Base-by-base conservation (phyloP, 805 yeast genomes). In the Nematodospora valgi region DNA sequence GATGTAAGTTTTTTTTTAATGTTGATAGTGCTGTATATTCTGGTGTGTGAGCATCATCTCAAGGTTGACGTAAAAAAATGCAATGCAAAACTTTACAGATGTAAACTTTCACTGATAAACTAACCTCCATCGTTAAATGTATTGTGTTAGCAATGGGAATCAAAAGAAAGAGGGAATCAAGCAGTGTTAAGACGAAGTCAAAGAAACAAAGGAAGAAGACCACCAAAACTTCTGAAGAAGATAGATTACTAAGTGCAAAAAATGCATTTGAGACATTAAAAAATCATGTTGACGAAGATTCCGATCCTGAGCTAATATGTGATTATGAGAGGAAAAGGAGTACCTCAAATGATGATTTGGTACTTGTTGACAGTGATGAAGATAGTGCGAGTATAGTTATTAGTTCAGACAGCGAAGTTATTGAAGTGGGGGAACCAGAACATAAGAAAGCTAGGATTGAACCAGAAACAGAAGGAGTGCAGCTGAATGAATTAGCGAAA, bases 401-500 rank as follows among this genome's bases (percentile, higher is more conserved):
- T 4, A 34, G 25, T 15, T 31, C 27, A 30, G 40, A 30, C 12
- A 30, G 16, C 17, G 43, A 39, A 21, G 34, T 19, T 2, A 39
- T 34, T 15, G 33, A 19, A 10, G 39, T 37, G 9, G 22, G 23
- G 25, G 35, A 37, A 16, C 21, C 36, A 11, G 14, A 19, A 23
- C 22, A n/a, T 10, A 39, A 32, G 32, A 31, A 15, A 18, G 28
- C 23, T 9, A 37, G 28, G 9, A 35, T 17, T 5, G 41, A 44
- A 13, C 26, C 11, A 16, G 29, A 32, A 10, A 27, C 24, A 39
- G 35, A 41, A 35, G 35, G 40, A 35, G 13, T 11, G 12, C 11
- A 22, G 24, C n/a, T n/a, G n/a, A 68, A 71, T 39, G 73, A 62
- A 25, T 51, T 73, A 4, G 48, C 72, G 2, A 59, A 63, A 24